These are phyloP conservation scores for Sphagnum contortum DNA, from an alignment of 225 moss, liverwort and hornwort species.

Conservation along the genomic window DNA sequence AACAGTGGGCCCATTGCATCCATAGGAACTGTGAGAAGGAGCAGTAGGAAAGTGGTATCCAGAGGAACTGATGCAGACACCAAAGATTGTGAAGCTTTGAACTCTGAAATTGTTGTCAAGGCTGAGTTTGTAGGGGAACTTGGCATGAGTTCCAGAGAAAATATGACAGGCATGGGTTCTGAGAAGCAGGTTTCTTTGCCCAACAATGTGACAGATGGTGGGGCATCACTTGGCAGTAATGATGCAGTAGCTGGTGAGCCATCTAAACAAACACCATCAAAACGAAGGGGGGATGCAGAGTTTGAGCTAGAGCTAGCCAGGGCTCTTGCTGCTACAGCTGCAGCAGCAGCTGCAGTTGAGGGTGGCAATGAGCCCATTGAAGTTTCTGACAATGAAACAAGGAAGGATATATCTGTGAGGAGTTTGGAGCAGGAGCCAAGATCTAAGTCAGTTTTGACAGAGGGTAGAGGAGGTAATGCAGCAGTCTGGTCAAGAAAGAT, in stretches of 20 bases:
- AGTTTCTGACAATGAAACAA: slow-evolving; percentile 12
- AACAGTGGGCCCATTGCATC: not conserved
- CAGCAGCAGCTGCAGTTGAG: slow-evolving; percentile 32
- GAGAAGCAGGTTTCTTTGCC: too few species aligned
- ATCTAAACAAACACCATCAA: slow-evolving; percentile 20
- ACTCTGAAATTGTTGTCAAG: too few species aligned
- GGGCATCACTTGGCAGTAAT: not conserved
- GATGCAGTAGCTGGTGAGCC: slow-evolving; percentile 6
- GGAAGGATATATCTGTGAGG: slow-evolving; percentile 11
- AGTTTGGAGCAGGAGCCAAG: slow-evolving; percentile 9
- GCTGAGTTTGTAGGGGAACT: too few species aligned
- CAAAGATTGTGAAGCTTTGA: not conserved
- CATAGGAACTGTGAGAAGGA: not conserved
- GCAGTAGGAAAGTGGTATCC: not conserved
- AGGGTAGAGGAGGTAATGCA: slow-evolving; percentile 32
- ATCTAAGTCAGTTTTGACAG: slow-evolving; percentile 18
- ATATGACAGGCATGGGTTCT: too few species aligned
- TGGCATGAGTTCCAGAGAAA: too few species aligned
- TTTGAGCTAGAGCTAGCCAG: slow-evolving; percentile 79
- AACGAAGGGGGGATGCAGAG: slow-evolving; percentile 70
- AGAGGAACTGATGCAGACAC: not conserved
- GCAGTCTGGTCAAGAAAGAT: slow-evolving; percentile 65
- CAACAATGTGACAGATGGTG: too few species aligned
- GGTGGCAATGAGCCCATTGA: slow-evolving; percentile 13
- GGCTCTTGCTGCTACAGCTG: slow-evolving; percentile 78